Evolutionary conservation across 768 basidiomycete genomes (phyloP).

Genomic region (Termitomyces sp.): DNA sequence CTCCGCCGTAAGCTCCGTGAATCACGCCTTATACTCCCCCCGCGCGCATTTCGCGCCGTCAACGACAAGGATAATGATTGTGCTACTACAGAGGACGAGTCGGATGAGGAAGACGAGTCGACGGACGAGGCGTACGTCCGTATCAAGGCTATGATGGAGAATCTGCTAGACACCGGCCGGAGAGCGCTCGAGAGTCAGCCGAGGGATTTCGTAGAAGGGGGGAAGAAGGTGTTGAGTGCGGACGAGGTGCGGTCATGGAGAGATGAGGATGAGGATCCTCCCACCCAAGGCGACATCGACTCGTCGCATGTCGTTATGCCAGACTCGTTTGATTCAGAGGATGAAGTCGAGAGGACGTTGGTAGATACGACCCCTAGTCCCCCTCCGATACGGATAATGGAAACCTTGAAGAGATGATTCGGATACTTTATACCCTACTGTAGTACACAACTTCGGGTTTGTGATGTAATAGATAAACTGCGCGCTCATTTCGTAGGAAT

Average conservation of each 20-base stretch:
- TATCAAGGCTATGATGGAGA: slow-evolving; percentile 61
- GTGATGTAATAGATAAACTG: too few species aligned
- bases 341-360: slow-evolving; percentile 39
- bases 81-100: slow-evolving; percentile 18
- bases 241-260: slow-evolving; percentile 70
- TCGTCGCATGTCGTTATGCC: slow-evolving; percentile 19
- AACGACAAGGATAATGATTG: slow-evolving; percentile 44
- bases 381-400: slow-evolving; percentile 17
- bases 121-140: slow-evolving; percentile 59
- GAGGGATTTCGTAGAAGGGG: slow-evolving; percentile 45
- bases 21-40: slow-evolving; percentile 74
- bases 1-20: slow-evolving; percentile 81
- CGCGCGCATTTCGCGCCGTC: slow-evolving; percentile 53
- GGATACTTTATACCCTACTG: too few species aligned
- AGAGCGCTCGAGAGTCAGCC: slow-evolving; percentile 58
- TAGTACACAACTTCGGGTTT: too few species aligned
- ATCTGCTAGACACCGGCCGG: slow-evolving; percentile 53
- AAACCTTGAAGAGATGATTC: too few species aligned
- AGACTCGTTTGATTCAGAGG: slow-evolving; percentile 27
- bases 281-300: slow-evolving; percentile 17
- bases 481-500: too few species aligned
- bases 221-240: slow-evolving; percentile 65
- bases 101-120: slow-evolving; percentile 27
- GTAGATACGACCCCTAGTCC: slow-evolving; percentile 21
- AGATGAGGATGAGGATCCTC: slow-evolving; percentile 28